These are phyloP conservation scores for Coleophoma cylindrospora DNA, from an alignment of 2,329 filamentous ascomycete genomes.

Conservation along the genomic window DNA sequence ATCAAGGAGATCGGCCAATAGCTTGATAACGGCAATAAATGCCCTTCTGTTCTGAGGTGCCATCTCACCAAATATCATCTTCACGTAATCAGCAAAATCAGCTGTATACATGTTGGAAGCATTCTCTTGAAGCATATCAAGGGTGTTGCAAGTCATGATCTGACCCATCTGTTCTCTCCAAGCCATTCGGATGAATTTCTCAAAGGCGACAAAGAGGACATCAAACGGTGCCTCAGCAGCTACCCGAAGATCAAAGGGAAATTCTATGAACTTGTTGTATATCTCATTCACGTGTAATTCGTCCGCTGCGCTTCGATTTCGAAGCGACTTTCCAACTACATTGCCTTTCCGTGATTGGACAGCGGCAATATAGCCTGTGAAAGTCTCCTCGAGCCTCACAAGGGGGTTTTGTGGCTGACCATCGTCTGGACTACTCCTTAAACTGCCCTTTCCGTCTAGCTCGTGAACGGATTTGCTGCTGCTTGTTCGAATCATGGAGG, in stretches of 20 bases:
- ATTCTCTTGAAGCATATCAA: constrained; percentile 70
- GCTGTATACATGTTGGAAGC: constrained; percentile 62
- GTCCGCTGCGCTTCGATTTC: constrained; percentile 66
- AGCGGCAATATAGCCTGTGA: constrained; percentile 76
- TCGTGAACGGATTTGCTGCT: constrained; percentile 24
- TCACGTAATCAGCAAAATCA: constrained; percentile 68
- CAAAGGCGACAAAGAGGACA: constrained; percentile 84
- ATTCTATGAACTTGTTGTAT: constrained; percentile 83
- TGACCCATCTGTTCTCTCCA: constrained; percentile 88
- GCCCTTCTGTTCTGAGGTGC: constrained; percentile 69
- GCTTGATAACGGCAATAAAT: constrained; percentile 76
- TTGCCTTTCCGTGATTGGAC: constrained; percentile 83
- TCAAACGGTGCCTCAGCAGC: constrained; percentile 74
- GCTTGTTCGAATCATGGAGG: constrained; percentile 17
- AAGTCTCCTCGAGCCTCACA: constrained; percentile 74
- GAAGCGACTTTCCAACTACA: constrained; percentile 72
- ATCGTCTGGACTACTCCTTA: constrained; percentile 42
- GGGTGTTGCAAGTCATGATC: constrained; percentile 66
- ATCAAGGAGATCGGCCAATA: constrained; percentile 82
- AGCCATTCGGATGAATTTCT: constrained; percentile 83
- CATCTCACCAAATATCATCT: constrained; percentile 60
- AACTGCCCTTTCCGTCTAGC: constrained; percentile 20
- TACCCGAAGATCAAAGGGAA: constrained; percentile 71
- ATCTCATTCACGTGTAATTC: constrained; percentile 81
- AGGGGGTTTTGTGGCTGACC: constrained; percentile 58